Conservation (phyloP, 148 eudicot genomes). For the Amaranthus hypochondriacus region DNA sequence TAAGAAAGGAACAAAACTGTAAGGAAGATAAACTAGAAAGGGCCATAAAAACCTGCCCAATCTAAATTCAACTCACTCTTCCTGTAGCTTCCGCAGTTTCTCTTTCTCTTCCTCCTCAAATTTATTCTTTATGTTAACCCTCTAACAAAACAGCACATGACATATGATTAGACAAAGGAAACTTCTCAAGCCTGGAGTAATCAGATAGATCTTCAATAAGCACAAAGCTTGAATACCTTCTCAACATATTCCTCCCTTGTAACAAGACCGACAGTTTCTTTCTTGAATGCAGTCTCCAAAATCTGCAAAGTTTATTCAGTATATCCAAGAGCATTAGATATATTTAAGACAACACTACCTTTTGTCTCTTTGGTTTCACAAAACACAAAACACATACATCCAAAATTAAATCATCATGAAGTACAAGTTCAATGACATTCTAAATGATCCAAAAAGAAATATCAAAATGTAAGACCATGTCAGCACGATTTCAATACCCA, state of each 20-base stretch:
- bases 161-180: neutral
- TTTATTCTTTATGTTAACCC: conserved; percentile 81
- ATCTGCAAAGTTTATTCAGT: conserved; percentile 39
- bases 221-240: conserved; percentile 47
- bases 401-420: neutral
- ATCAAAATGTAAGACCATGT: no score
- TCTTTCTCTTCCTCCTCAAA: conserved; percentile 99
- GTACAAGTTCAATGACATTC: no score
- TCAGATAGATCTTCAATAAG: neutral
- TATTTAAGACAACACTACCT: neutral
- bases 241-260: conserved; percentile 92
- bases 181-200: neutral
- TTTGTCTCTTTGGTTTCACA: neutral
- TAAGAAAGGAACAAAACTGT: neutral
- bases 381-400: neutral
- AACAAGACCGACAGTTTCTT: conserved; percentile 95
- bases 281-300: conserved; percentile 96
- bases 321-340: neutral
- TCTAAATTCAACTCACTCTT: conserved; percentile 60
- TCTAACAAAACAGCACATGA: conserved; percentile 30
- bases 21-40: conserved; percentile 9
- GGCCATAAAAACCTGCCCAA: neutral
- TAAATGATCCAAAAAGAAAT: neutral
- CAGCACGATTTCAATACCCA: no score
- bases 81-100: conserved; percentile 78